Evolutionary conservation across 345 rosid species (phyloP).

Genomic region (Syzygium jambos): DNA sequence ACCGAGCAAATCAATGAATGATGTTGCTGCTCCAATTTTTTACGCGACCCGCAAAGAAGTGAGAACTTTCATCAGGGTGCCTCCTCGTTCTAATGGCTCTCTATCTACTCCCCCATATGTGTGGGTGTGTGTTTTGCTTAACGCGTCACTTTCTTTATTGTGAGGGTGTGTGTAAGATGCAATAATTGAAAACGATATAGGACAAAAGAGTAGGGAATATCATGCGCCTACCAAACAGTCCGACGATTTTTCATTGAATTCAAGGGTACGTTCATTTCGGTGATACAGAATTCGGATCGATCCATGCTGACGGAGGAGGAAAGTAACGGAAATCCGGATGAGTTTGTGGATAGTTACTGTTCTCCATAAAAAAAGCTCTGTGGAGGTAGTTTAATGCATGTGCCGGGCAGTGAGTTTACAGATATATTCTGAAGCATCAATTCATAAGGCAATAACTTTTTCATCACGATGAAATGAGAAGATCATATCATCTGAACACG

Average conservation of each 20-base stretch:
- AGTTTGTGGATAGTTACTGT: neutral
- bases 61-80: neutral
- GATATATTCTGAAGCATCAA: neutral
- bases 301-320: neutral
- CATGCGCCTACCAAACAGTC: neutral
- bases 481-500: neutral
- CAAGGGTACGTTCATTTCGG: neutral
- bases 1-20: neutral
- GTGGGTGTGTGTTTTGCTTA: neutral
- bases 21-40: neutral
- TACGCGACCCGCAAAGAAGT: neutral
- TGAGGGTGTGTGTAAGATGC: neutral
- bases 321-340: neutral
- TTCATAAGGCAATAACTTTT: neutral
- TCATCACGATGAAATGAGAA: neutral
- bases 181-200: neutral
- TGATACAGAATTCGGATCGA: neutral
- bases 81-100: neutral
- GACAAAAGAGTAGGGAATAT: neutral
- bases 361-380: neutral
- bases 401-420: neutral
- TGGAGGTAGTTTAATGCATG: neutral
- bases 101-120: neutral
- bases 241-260: too few species aligned
- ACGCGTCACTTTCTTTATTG: neutral